phyloP scores from a whole-genome alignment of 257 asterid species.

The Fraxinus pennsylvanica region DNA sequence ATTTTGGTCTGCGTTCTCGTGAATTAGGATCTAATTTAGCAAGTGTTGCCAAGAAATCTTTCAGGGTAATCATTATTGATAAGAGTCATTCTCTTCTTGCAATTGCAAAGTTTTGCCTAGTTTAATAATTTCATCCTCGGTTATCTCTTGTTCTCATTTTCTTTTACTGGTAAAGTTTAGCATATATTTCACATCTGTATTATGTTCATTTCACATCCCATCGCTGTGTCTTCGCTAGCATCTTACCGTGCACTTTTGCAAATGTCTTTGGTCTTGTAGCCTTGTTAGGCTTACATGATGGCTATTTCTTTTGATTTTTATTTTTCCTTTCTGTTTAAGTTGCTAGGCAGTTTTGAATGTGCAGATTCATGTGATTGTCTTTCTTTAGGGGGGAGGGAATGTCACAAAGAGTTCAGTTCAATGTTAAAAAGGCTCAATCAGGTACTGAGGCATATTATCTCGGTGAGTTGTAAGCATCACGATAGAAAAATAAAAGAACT shows the following conservation, averaged over 20 bases:
- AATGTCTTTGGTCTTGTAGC: constrained; percentile 9
- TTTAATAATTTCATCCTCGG: neutral
- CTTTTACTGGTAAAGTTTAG: neutral
- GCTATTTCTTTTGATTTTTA: constrained; percentile 10
- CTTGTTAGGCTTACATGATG: constrained; percentile 6
- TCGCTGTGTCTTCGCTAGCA: constrained; percentile 4
- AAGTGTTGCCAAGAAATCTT: neutral
- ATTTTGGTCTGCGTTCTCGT: constrained; percentile 11
- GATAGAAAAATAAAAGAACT: too few species aligned
- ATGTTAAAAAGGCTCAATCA: too few species aligned
- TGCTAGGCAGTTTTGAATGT: neutral
- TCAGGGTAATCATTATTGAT: neutral
- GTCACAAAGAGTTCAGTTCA: neutral
- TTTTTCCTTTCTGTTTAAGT: neutral
- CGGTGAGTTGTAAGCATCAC: too few species aligned
- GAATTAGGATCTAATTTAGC: constrained; percentile 21
- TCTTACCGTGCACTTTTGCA: neutral
- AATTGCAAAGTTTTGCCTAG: neutral
- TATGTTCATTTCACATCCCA: neutral
- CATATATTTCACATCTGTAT: neutral
- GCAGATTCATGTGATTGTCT: neutral
- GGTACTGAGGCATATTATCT: too few species aligned
- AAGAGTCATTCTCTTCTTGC: constrained; percentile 3
- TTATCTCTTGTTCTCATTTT: too few species aligned
- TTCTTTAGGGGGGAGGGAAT: neutral